These are phyloP conservation scores for Linum usitatissimum DNA, from an alignment of 345 rosid genomes.

Conservation along the genomic window DNA sequence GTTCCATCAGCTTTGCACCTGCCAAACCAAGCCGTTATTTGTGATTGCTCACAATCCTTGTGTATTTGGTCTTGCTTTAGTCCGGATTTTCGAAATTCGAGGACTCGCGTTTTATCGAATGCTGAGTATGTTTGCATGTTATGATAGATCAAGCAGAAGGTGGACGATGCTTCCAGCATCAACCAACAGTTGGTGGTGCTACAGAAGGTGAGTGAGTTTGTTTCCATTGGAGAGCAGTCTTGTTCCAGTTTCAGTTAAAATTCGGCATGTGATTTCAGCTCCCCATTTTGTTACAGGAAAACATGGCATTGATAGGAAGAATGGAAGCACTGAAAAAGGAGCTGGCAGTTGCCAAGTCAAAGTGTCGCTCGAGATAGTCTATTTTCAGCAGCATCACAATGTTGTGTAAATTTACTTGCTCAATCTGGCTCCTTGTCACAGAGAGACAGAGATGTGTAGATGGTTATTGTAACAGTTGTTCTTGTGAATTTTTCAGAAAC, in stretches of 20 bases:
- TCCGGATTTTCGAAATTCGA: neutral
- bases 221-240: too few species aligned
- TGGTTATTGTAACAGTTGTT: neutral
- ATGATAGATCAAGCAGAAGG: constrained; percentile 44
- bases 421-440: too few species aligned
- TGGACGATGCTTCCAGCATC: constrained; percentile 23
- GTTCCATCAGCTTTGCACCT: too few species aligned
- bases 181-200: constrained; percentile 35
- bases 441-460: too few species aligned
- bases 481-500: neutral
- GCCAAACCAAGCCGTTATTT: too few species aligned
- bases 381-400: neutral
- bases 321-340: constrained; percentile 39
- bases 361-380: constrained; percentile 24
- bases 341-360: constrained; percentile 35
- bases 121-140: constrained; percentile 8
- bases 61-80: neutral
- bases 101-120: constrained; percentile 1
- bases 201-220: constrained; percentile 36
- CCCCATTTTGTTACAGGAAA: constrained; percentile 32
- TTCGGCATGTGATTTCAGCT: neutral
- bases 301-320: constrained; percentile 32
- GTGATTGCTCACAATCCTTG: neutral
- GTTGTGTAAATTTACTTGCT: neutral
- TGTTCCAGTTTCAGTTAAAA: neutral